Percentiles rank a stretch among this genome's conserved stretches.
These are phyloP conservation scores for Eutrema heterophyllum DNA, from an alignment of 345 rosid genomes.

Conservation along the genomic window DNA sequence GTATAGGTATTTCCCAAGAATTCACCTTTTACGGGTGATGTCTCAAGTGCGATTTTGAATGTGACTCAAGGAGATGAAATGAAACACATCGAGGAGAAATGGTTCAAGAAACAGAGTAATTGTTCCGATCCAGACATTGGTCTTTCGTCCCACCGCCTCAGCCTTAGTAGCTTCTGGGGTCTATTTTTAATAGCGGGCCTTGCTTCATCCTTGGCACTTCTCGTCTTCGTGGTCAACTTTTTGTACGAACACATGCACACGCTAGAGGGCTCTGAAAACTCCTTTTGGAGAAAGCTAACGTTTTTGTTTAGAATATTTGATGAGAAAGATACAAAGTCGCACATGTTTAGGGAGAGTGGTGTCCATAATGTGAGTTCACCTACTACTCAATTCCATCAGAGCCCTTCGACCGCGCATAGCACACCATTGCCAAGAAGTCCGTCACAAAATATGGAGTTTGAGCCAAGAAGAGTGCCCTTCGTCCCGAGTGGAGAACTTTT, in stretches of 20 bases:
- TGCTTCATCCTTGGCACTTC: constrained; percentile 33
- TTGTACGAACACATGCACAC: constrained; percentile 6
- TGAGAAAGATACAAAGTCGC: constrained; percentile 33
- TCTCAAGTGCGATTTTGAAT: constrained; percentile 45
- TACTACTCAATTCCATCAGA: background rate
- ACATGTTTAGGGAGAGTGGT: no score
- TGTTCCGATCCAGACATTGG: constrained; percentile 9
- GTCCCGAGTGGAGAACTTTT: no score
- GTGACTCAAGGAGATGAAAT: constrained; percentile 34
- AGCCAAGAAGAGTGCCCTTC: no score
- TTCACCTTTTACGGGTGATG: constrained; percentile 33
- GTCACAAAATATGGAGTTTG: no score
- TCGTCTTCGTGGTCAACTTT: constrained; percentile 11
- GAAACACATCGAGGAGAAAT: constrained; percentile 16
- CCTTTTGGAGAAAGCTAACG: constrained; percentile 21
- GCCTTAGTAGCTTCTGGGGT: constrained; percentile 38
- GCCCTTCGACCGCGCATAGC: no score
- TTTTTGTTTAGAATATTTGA: constrained; percentile 19
- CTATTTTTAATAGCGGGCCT: constrained; percentile 40
- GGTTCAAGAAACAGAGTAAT: background rate
- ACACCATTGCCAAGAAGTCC: no score
- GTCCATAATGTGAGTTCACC: constrained; percentile 20
- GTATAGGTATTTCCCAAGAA: constrained; percentile 37
- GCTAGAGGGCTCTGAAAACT: constrained; percentile 8
- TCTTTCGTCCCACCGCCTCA: constrained; percentile 28